A percentile compares a stretch with the other conserved stretches of the same genome.
Conservation (phyloP, 441 rosid species). For the Arabidopsis lyrata region DNA sequence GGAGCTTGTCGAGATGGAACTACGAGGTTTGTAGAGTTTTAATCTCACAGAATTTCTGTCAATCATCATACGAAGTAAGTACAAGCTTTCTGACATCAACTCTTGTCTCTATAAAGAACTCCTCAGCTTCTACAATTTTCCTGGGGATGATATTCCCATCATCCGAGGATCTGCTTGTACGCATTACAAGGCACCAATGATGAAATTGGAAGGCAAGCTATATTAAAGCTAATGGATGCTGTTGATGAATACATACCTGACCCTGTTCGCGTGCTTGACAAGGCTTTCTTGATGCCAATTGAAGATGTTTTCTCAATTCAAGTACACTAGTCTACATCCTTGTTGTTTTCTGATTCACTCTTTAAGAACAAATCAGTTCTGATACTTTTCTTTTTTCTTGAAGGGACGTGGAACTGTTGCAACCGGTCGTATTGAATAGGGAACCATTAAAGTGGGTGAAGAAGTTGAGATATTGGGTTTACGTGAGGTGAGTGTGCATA, state of each 20-base stretch:
- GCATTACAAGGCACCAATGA: conserved; percentile 95
- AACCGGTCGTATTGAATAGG: conserved; percentile 98
- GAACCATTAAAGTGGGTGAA: conserved; percentile 94
- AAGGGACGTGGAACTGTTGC: conserved; percentile 99
- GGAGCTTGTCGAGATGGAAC: conserved; percentile 99
- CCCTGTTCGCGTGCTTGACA: conserved; percentile 96
- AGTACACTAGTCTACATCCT: conserved; percentile 49
- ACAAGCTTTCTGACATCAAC: conserved; percentile 27
- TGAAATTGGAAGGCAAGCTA: conserved; percentile 90
- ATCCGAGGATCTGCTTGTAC: conserved; percentile 90
- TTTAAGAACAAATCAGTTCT: background rate
- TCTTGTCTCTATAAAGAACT: conserved; percentile 67
- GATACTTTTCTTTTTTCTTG: conserved; percentile 18
- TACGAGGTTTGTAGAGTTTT: conserved; percentile 74
- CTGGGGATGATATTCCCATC: conserved; percentile 98
- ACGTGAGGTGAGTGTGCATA: conserved; percentile 56
- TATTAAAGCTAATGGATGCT: conserved; percentile 94
- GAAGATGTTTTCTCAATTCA: conserved; percentile 99
- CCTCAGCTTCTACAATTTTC: conserved; percentile 97
- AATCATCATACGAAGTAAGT: conserved; percentile 10
- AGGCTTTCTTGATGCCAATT: conserved; percentile 95
- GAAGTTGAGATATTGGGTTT: conserved; percentile 98
- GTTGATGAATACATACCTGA: conserved; percentile 98
- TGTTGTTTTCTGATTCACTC: background rate
- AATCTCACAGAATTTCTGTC: background rate